Evolutionary conservation across 805 yeast species (phyloP).

Genomic region (Candida silvatica): DNA sequence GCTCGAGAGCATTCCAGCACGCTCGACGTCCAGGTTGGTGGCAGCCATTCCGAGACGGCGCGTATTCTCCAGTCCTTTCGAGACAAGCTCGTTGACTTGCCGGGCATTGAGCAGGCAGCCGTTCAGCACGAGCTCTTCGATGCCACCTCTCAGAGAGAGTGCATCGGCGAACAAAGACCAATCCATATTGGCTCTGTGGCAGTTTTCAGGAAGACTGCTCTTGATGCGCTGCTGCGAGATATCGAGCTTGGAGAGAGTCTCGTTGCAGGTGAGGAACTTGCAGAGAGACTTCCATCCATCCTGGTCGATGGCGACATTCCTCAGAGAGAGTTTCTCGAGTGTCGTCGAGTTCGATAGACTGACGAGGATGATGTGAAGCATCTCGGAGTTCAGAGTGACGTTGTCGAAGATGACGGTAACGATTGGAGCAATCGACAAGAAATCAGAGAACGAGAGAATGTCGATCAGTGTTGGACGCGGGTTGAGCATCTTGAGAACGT

Average conservation of each 20-base stretch:
- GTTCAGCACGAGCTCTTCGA: slow-evolving; percentile 49
- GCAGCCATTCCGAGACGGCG: slow-evolving; percentile 47
- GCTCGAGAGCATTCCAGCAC: slow-evolving; percentile 32
- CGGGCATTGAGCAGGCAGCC: slow-evolving; percentile 42
- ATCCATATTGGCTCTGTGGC: slow-evolving; percentile 38
- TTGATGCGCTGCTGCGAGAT: slow-evolving; percentile 49
- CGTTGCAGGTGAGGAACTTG: slow-evolving; percentile 35
- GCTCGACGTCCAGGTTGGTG: slow-evolving; percentile 34
- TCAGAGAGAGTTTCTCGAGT: slow-evolving; percentile 42
- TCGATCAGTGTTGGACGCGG: slow-evolving; percentile 54
- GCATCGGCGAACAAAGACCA: slow-evolving; percentile 42
- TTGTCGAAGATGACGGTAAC: slow-evolving; percentile 49
- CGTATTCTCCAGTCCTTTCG: slow-evolving; percentile 34
- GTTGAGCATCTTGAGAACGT: slow-evolving; percentile 45
- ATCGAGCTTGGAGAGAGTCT: slow-evolving; percentile 39
- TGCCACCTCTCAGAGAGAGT: slow-evolving; percentile 37
- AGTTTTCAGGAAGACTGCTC: slow-evolving; percentile 30
- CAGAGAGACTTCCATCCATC: slow-evolving; percentile 44
- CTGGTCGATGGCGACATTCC: slow-evolving; percentile 47
- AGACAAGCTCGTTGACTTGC: slow-evolving; percentile 32
- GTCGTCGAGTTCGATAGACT: slow-evolving; percentile 34
- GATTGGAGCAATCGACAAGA: slow-evolving; percentile 46
- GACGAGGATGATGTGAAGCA: slow-evolving; percentile 41
- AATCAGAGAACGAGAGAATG: slow-evolving; percentile 48
- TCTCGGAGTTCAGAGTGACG: slow-evolving; percentile 44